Conservation (phyloP, 2,329 filamentous ascomycete genomes). For the Exophiala sideris region DNA sequence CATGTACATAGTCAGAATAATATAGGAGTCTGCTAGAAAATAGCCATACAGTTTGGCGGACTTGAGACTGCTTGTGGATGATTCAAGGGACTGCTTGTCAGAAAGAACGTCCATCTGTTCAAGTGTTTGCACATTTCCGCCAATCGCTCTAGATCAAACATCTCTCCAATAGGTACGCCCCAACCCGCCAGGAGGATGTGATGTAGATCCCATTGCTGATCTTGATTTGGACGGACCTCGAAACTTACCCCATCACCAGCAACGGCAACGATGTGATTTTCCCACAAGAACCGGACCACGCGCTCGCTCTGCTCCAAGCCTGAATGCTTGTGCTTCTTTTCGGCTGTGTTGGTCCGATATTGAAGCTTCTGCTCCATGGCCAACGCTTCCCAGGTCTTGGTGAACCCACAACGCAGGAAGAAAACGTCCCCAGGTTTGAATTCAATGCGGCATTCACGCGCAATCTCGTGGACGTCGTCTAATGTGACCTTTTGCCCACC, state of each 20-base stretch:
- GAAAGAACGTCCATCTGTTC: slow-evolving; percentile 44
- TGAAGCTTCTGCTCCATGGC: slow-evolving; percentile 37
- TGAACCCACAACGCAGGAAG: slow-evolving; percentile 62
- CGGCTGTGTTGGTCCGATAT: slow-evolving; percentile 30
- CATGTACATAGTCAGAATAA: too few species aligned
- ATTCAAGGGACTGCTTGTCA: slow-evolving; percentile 47
- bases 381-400: slow-evolving; percentile 53
- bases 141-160: slow-evolving; percentile 38
- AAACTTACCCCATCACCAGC: slow-evolving; percentile 32
- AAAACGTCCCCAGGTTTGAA: slow-evolving; percentile 60
- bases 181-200: slow-evolving; percentile 23
- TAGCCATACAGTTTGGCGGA: slow-evolving; percentile 8
- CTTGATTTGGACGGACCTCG: slow-evolving; percentile 22
- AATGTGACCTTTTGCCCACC: slow-evolving; percentile 45
- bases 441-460: slow-evolving; percentile 34
- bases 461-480: slow-evolving; percentile 55
- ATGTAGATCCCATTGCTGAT: slow-evolving; percentile 9
- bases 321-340: neutral
- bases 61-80: slow-evolving; percentile 18
- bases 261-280: slow-evolving; percentile 32
- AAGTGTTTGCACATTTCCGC: slow-evolving; percentile 34
- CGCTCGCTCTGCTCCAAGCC: slow-evolving; percentile 46
- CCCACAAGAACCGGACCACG: slow-evolving; percentile 33
- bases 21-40: neutral
- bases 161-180: slow-evolving; percentile 26